A percentile compares a stretch with the other conserved stretches of the same genome.
These are phyloP conservation scores for Fusarium duplospermum DNA, from an alignment of 2,329 filamentous ascomycete genomes.

Conservation along the genomic window DNA sequence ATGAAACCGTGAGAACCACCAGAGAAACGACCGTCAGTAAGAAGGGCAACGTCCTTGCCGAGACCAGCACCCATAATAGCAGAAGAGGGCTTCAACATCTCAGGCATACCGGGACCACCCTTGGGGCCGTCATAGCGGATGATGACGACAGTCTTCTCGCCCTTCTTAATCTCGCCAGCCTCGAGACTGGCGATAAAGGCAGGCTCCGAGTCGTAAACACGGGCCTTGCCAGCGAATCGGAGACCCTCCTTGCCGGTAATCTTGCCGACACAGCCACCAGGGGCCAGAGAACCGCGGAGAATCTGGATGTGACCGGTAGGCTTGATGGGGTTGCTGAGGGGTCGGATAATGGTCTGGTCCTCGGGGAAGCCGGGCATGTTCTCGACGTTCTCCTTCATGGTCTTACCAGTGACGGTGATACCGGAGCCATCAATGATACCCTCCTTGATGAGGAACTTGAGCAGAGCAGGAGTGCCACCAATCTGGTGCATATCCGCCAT, in stretches of 20 bases:
- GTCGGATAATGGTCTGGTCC: slow-evolving; percentile 85
- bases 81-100: slow-evolving; percentile 92
- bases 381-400: slow-evolving; percentile 85
- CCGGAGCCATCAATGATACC: slow-evolving; percentile 84
- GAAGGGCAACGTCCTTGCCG: slow-evolving; percentile 78
- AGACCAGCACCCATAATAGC: slow-evolving; percentile 93
- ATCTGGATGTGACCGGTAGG: slow-evolving; percentile 89
- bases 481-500: slow-evolving; percentile 88
- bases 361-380: slow-evolving; percentile 78
- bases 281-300: slow-evolving; percentile 84
- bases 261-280: slow-evolving; percentile 88
- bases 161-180: slow-evolving; percentile 81
- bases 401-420: slow-evolving; percentile 89
- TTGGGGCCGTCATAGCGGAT: slow-evolving; percentile 95
- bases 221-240: slow-evolving; percentile 81
- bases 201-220: slow-evolving; percentile 86
- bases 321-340: slow-evolving; percentile 87
- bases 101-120: slow-evolving; percentile 93
- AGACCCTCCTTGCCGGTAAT: slow-evolving; percentile 96
- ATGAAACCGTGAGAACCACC: slow-evolving; percentile 89
- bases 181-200: slow-evolving; percentile 83
- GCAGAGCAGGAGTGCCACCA: slow-evolving; percentile 86
- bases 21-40: slow-evolving; percentile 81
- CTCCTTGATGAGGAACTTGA: slow-evolving; percentile 87
- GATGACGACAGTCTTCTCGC: slow-evolving; percentile 89